These are phyloP conservation scores for Digitaria exilis DNA, from an alignment of 202 grass and related monocot genomes.

Conservation along the genomic window DNA sequence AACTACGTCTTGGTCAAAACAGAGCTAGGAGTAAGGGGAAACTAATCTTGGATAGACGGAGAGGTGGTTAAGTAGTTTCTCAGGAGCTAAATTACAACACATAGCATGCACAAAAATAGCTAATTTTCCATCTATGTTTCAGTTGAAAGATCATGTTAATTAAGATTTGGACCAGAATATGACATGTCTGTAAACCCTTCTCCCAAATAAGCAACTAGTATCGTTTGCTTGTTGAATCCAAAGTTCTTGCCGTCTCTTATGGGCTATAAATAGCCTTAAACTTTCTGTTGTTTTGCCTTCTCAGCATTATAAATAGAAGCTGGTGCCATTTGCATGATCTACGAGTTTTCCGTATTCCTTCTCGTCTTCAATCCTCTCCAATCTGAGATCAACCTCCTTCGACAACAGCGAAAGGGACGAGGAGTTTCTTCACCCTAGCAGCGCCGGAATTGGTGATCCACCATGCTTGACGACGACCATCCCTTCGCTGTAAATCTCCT, in stretches of 20 bases:
- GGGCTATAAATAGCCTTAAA: slow-evolving; percentile 52
- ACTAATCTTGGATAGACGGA: slow-evolving; percentile 47
- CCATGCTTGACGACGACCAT: slow-evolving; percentile 47
- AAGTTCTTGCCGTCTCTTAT: slow-evolving; percentile 47
- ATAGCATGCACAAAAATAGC: slow-evolving; percentile 52
- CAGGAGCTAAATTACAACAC: slow-evolving; percentile 35
- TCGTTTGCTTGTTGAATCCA: slow-evolving; percentile 43
- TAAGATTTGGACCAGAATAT: slow-evolving; percentile 21
- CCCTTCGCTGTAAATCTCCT: slow-evolving; percentile 41
- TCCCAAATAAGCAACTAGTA: slow-evolving; percentile 51
- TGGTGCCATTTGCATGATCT: slow-evolving; percentile 37
- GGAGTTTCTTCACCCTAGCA: not conserved
- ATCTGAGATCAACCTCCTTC: not conserved
- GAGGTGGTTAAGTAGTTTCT: slow-evolving; percentile 28
- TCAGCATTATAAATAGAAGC: slow-evolving; percentile 58
- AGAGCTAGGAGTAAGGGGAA: slow-evolving; percentile 41
- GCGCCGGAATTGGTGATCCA: not conserved
- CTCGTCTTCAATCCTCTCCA: not conserved
- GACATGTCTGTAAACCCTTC: slow-evolving; percentile 35
- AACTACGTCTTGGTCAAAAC: slow-evolving; percentile 40
- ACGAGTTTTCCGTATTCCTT: slow-evolving; percentile 14
- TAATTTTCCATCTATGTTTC: slow-evolving; percentile 20
- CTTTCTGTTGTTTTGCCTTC: slow-evolving; percentile 27
- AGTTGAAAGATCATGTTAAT: slow-evolving; percentile 6
- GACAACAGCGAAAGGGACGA: not conserved